Conservation (phyloP, 1,284 basidiomycete species). For the Cystobasidium sp. region DNA sequence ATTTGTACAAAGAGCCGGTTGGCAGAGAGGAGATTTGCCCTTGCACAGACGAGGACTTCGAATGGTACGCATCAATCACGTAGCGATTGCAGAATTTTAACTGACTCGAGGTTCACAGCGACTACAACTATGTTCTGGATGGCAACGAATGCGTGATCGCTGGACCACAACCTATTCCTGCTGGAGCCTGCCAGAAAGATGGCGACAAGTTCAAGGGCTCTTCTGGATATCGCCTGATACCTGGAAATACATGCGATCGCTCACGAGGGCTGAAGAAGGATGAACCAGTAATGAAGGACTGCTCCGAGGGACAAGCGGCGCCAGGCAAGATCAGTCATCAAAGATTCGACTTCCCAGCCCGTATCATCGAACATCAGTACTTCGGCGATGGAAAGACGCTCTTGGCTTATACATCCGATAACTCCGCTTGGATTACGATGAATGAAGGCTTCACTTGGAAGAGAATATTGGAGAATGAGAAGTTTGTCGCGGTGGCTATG, state of each 20-base stretch:
- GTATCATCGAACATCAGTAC: slow-evolving; percentile 78
- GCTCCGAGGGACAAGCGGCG: slow-evolving; percentile 56
- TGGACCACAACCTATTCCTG: slow-evolving; percentile 82
- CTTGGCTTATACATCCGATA: slow-evolving; percentile 76
- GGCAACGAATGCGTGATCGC: slow-evolving; percentile 72
- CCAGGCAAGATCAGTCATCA: slow-evolving; percentile 45
- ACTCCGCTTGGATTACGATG: slow-evolving; percentile 85
- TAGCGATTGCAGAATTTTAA: not conserved
- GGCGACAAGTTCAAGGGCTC: slow-evolving; percentile 79
- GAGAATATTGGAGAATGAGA: slow-evolving; percentile 63
- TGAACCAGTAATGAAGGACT: slow-evolving; percentile 70
- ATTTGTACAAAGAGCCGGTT: slow-evolving; percentile 85
- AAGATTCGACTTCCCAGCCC: slow-evolving; percentile 64
- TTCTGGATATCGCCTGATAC: slow-evolving; percentile 88
- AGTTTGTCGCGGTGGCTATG: slow-evolving; percentile 81
- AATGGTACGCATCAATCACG: slow-evolving; percentile 68
- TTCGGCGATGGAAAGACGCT: slow-evolving; percentile 81
- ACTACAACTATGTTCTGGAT: slow-evolving; percentile 82
- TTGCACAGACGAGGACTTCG: slow-evolving; percentile 86
- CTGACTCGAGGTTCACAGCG: slow-evolving; percentile 61
- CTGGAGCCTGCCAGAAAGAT: slow-evolving; percentile 70
- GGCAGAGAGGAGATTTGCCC: slow-evolving; percentile 79
- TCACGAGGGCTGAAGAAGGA: slow-evolving; percentile 69
- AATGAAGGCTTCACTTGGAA: slow-evolving; percentile 95
- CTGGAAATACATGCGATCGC: slow-evolving; percentile 82